Evolutionary conservation across 2,329 filamentous ascomycete species (phyloP), one percentile per base, ranked within the genome.

Genomic region (Paraconiothyrium sp.): DNA sequence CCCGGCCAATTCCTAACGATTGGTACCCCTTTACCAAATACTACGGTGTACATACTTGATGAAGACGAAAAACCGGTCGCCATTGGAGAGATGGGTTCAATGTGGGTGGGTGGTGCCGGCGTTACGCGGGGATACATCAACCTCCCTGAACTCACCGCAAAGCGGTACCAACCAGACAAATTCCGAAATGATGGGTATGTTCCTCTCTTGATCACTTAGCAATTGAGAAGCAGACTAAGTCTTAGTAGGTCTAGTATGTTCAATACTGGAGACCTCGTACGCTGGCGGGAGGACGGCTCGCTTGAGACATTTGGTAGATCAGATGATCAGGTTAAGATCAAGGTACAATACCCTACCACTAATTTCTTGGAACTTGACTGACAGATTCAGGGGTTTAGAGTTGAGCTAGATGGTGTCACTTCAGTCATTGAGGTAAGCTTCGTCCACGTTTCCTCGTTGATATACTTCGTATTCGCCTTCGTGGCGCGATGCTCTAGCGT

Each of bases 321-420:
- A n/a, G 87, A 89, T 66, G 86, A 88, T 62, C 87, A 89, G 69
- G 84, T 89, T 61, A 89, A 89, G 74, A 82, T 89, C 69, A 86
- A 87, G 65, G 74, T 74, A 60, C 48, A 16, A n/a, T 16, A 32
- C 3, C 4, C 47, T 10, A 8, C 30, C 16, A 30, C 16, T 35
- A 11, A 16, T 16, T 10, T 11, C 10, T 2, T 5, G 10, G 27
- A n/a, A 35, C n/a, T 20, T 35, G 14, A 10, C 47, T 50, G 7
- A 50, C 16, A 34, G 47, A 22, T 3, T 35, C 11, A 77, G 81
- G 86, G 86, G 8, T 88, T 88, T 70, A 84, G 87, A 27, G 84
- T 89, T 49, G 86, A 89, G 72, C 82, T 89, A 10, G 86, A 88
- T 58, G 85, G 86, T 39, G 82, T 89, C 32, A 81, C 85, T 8